Evolutionary conservation across 345 rosid genomes (phyloP), one percentile per base, ranked within the genome.

Genomic region (Erysimum cheiranthoides): DNA sequence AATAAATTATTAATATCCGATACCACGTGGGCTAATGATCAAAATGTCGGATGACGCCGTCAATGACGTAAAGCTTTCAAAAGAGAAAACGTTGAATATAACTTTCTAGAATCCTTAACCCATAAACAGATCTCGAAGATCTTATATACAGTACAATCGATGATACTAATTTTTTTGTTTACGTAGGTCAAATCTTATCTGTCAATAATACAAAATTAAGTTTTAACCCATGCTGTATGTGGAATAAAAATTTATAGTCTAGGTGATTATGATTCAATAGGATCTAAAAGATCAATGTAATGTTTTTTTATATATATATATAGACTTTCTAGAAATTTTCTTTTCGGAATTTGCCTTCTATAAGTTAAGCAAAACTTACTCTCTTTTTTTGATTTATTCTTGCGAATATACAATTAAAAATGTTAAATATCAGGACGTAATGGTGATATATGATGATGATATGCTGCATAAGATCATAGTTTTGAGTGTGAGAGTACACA

Each of bases 21-120:
- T 5, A 66, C 54, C 79, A 75, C 56, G 73, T 75, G 74, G 74
- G 70, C 5, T 61, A 61, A 69, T 31, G 39, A 50, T 49, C 18
- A 51, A 17, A 4, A 21, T 4, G 16, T 66, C 28, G 1, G 42
- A 76, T 76, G 74, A 8, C 74, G 64, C 69, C 70, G n/a, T 43
- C 30, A 51, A 11, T 76, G 79, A 69, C 70, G 70, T 25, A 52
- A 61, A 42, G 74, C 63, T 52, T 61, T 52, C 12, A 47, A 50
- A 50, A 59, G 30, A 49, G 9, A 51, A 43, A 74, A 28, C 45
- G 53, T 75, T 59, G 67, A 28, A 57, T 17, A 21, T n/a, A 43
- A 34, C 30, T 42, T 13, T 65, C 4, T 10, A 34, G 34, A 65
- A 2, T 59, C 3, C 52, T 64, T 49, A 10, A 36, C 32, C 21